Percentiles rank a stretch among this genome's conserved stretches.
Conservation (phyloP, 148 eudicot species). For the Heliosperma pusillum region DNA sequence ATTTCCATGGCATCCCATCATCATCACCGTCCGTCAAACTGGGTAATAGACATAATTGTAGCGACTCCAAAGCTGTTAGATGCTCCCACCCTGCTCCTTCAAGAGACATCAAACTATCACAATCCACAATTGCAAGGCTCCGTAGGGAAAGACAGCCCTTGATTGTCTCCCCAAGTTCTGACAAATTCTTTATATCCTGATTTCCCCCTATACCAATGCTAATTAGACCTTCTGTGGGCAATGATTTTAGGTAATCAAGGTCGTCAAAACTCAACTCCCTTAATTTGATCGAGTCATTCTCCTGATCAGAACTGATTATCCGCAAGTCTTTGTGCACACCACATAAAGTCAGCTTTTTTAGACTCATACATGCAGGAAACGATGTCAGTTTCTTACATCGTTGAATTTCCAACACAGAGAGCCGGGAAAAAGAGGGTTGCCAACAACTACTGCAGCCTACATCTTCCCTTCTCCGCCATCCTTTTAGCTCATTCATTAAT, state of each 20-base stretch:
- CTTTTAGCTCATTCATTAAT: neutral
- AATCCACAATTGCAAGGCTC: neutral
- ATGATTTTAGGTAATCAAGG: neutral
- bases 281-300: neutral
- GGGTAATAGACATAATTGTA: neutral
- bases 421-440: neutral
- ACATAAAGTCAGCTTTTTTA: neutral
- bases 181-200: neutral
- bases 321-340: neutral
- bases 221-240: neutral
- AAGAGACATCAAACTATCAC: neutral
- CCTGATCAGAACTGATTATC: neutral
- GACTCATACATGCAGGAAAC: neutral
- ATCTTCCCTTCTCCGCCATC: neutral
- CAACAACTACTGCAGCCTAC: neutral
- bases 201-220: neutral
- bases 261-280: neutral
- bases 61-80: conserved; percentile 13
- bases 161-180: neutral
- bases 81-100: conserved; percentile 11
- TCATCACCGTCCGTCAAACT: neutral
- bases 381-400: neutral
- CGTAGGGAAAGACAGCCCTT: neutral
- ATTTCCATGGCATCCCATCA: neutral
- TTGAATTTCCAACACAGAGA: neutral